phyloP scores from a whole-genome alignment of 2,329 filamentous ascomycete species.

The Diaporthe longicolla region DNA sequence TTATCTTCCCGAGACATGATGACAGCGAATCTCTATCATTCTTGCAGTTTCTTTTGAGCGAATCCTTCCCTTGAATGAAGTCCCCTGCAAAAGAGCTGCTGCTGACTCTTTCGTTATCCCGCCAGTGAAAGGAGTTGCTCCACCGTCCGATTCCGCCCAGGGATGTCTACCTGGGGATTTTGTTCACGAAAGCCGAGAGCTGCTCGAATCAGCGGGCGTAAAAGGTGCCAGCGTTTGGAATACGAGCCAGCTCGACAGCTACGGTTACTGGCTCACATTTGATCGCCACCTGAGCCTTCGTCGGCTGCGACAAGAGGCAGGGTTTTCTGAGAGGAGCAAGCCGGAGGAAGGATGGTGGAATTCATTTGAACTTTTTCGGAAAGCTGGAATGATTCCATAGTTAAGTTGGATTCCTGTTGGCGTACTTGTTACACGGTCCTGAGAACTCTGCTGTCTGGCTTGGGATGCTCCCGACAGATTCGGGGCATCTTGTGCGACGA shows the following conservation, averaged over 20 bases:
- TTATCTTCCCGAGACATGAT: conserved; percentile 37
- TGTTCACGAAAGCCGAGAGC: conserved; percentile 47
- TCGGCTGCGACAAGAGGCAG: conserved; percentile 53
- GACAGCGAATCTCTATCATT: background rate
- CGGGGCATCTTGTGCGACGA: conserved; percentile 3
- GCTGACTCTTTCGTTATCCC: background rate
- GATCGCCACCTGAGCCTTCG: conserved; percentile 61
- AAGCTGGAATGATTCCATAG: conserved; percentile 56
- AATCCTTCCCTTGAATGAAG: background rate
- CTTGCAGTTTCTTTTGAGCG: background rate
- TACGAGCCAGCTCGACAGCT: conserved; percentile 56
- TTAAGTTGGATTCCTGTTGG: background rate
- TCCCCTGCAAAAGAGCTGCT: background rate
- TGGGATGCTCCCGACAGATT: background rate
- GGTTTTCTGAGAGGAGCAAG: conserved; percentile 56
- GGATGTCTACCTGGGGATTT: conserved; percentile 50
- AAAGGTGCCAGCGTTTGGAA: conserved; percentile 51
- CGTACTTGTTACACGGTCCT: no score
- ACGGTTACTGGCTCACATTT: conserved; percentile 63
- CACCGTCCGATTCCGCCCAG: conserved; percentile 2
- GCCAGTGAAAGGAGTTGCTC: conserved; percentile 13
- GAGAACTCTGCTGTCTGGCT: background rate
- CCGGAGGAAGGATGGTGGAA: conserved; percentile 58
- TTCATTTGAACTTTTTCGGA: conserved; percentile 58
- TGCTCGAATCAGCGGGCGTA: conserved; percentile 49